phyloP scores from a whole-genome alignment of 1,139 yeast genomes.

The Magnusiomyces tetraspermus region DNA sequence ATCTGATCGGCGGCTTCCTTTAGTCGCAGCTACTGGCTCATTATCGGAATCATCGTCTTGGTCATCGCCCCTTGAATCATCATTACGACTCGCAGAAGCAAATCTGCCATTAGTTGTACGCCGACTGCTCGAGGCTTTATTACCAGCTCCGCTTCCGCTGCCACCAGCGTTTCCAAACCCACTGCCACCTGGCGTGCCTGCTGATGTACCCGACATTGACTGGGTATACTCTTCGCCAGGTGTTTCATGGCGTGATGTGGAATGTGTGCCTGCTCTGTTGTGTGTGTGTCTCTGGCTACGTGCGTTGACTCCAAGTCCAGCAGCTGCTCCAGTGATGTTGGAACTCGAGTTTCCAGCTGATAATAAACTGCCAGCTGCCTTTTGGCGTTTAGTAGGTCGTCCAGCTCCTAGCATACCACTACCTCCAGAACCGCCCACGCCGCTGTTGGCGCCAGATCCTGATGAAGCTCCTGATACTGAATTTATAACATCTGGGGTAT shows the following conservation, averaged over 20 bases:
- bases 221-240: slow-evolving; percentile 7
- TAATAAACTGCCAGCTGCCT: slow-evolving; percentile 13
- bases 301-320: not conserved
- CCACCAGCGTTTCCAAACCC: not conserved
- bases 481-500: not conserved
- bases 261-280: not conserved
- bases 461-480: not conserved
- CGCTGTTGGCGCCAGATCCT: not conserved
- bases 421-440: not conserved
- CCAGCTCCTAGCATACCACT: slow-evolving; percentile 10
- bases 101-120: not conserved
- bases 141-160: not conserved
- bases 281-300: slow-evolving; percentile 1
- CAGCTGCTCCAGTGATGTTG: not conserved
- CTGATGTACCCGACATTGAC: slow-evolving; percentile 8
- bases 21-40: not conserved
- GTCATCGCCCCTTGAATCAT: not conserved
- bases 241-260: slow-evolving; percentile 6
- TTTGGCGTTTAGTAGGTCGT: slow-evolving; percentile 24
- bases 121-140: not conserved
- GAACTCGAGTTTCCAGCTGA: slow-evolving; percentile 5
- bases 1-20: not conserved
- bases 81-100: not conserved
- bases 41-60: not conserved
- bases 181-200: not conserved